phyloP scores from a whole-genome alignment of 2,329 filamentous ascomycete genomes.

The Calycina herbarum region DNA sequence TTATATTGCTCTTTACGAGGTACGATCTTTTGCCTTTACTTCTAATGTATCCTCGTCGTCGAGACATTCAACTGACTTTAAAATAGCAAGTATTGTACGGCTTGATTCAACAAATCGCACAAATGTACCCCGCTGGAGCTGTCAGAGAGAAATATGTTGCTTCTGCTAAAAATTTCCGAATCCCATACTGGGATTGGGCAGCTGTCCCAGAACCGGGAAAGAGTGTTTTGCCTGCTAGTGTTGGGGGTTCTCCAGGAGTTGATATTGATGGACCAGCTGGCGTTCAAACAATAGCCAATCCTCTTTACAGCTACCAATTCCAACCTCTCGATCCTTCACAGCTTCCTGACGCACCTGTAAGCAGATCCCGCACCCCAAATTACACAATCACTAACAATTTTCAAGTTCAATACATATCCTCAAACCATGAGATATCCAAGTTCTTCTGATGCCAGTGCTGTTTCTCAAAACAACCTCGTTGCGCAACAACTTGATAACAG shows the following conservation, averaged over 20 bases:
- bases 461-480: slow-evolving; percentile 61
- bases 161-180: slow-evolving; percentile 43
- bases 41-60: not conserved
- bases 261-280: slow-evolving; percentile 54
- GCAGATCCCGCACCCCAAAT: slow-evolving; percentile 29
- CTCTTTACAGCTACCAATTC: slow-evolving; percentile 53
- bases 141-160: slow-evolving; percentile 45
- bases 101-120: slow-evolving; percentile 48
- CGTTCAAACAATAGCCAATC: slow-evolving; percentile 47
- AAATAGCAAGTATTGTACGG: slow-evolving; percentile 54
- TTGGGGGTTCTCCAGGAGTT: slow-evolving; percentile 46
- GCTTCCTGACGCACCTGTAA: slow-evolving; percentile 60
- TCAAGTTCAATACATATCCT: slow-evolving; percentile 58
- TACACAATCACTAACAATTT: slow-evolving; percentile 7
- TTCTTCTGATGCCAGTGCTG: slow-evolving; percentile 42
- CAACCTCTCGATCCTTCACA: slow-evolving; percentile 45
- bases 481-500: slow-evolving; percentile 53
- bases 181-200: slow-evolving; percentile 52
- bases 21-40: slow-evolving; percentile 31
- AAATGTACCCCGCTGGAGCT: slow-evolving; percentile 27
- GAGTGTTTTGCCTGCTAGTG: slow-evolving; percentile 49
- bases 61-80: slow-evolving; percentile 6
- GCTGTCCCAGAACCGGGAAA: slow-evolving; percentile 48
- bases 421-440: slow-evolving; percentile 59
- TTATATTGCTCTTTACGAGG: slow-evolving; percentile 57